Evolutionary conservation across 1,284 basidiomycete species (phyloP).

Genomic region (Rhodotorula sp.): DNA sequence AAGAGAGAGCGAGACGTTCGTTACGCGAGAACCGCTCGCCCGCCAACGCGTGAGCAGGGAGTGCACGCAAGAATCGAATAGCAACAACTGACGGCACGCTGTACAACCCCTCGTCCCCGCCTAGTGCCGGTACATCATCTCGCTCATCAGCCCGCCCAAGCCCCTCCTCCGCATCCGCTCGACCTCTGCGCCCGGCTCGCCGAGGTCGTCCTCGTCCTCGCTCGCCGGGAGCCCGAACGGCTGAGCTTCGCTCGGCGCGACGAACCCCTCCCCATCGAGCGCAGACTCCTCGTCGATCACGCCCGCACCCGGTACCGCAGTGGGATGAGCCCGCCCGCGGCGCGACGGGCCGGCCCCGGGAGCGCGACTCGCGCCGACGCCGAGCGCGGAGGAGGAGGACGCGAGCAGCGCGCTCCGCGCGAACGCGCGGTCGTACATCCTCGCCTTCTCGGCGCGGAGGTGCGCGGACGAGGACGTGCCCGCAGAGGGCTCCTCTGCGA

Average conservation of each 20-base stretch:
- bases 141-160: not conserved
- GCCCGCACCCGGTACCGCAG: not conserved
- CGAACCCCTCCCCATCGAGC: constrained; percentile 71
- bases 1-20: too few relatives aligned
- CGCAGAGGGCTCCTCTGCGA: constrained; percentile 7
- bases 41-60: too few relatives aligned
- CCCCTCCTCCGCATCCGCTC: not conserved
- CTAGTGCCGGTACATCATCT: not conserved
- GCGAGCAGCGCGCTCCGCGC: constrained; percentile 63
- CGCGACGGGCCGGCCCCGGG: not conserved
- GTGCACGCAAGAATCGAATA: not conserved
- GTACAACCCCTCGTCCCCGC: not conserved
- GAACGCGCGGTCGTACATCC: constrained; percentile 72
- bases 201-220: constrained; percentile 57
- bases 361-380: not conserved
- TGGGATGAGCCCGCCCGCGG: not conserved
- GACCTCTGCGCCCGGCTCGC: constrained; percentile 54
- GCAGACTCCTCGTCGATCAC: constrained; percentile 59
- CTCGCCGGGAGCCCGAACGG: constrained; percentile 53
- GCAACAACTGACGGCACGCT: not conserved
- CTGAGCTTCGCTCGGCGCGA: constrained; percentile 57
- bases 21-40: too few relatives aligned
- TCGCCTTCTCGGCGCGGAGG: constrained; percentile 58
- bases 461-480: not conserved
- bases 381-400: not conserved